Base-by-base conservation (phyloP, 75 land plant genomes). In the Adiantum capillusveneris region DNA sequence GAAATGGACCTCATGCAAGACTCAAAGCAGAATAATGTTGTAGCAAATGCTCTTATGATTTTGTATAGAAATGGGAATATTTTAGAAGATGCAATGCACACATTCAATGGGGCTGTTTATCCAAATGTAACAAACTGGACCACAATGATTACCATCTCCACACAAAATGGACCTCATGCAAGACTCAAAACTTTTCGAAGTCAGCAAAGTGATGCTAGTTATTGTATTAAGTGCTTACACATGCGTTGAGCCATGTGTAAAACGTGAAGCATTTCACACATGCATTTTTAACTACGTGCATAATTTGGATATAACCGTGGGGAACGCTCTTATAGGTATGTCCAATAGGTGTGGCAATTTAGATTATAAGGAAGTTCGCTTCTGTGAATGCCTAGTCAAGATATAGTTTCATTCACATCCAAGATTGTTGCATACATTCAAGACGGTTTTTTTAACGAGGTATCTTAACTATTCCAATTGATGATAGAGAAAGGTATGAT, bases 131-230 rank as follows among this genome's bases (percentile, higher is more conserved):
- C n/a, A n/a, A n/a, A n/a, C n/a, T n/a, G n/a, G n/a, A n/a, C n/a
- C n/a, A n/a, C n/a, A n/a, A n/a, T n/a, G n/a, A n/a, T n/a, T n/a
- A n/a, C n/a, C n/a, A n/a, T n/a, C n/a, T n/a, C n/a, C n/a, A n/a
- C n/a, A n/a, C n/a, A n/a, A n/a, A n/a, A n/a, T 79, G 58, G 67
- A 73, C 37, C 72, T 75, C 31, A 79, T 83, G 82, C 34, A 55
- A 17, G 44, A 28, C n/a, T n/a, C n/a, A 57, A 56, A 46, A 22
- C 29, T 31, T 21, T 31, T 69, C n/a, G 46, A 48, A 16, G 69
- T 73, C 7, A 66, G 67, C 50, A 70, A 64, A 14, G 50, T 67
- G 37, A 74, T 56, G 12, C 58, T 78, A 17, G 43, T 60, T 44
- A 60, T 61, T 21, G 24, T 75, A 16, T 24, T 75, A 2, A 48